phyloP scores from a whole-genome alignment of 2,329 filamentous ascomycete genomes.

The Penicillium sp. region DNA sequence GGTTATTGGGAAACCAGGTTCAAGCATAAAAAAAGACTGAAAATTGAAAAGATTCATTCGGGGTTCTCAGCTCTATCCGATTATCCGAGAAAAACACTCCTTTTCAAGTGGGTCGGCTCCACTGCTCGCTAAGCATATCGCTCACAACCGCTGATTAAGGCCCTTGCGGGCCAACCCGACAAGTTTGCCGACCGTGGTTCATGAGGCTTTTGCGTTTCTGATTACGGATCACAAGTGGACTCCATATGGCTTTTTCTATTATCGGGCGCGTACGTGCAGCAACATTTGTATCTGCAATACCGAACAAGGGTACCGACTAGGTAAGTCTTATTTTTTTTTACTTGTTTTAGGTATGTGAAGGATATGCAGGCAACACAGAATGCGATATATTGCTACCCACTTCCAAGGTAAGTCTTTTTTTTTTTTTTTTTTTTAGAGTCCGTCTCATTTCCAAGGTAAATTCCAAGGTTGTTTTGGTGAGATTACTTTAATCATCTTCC shows the following conservation, averaged over 20 bases:
- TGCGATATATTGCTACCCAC: background rate
- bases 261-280: background rate
- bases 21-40: background rate
- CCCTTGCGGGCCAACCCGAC: constrained; percentile 25
- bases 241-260: background rate
- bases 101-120: constrained; percentile 20
- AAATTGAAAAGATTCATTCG: background rate
- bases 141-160: constrained; percentile 5
- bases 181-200: constrained; percentile 20
- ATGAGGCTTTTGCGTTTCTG: constrained; percentile 4
- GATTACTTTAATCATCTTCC: constrained; percentile 11
- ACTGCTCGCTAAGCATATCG: constrained; percentile 26
- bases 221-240: background rate
- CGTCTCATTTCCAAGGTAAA: no score
- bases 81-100: constrained; percentile 18
- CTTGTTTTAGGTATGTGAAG: background rate
- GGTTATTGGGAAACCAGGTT: background rate
- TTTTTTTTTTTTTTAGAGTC: no score
- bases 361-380: background rate
- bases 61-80: constrained; percentile 13
- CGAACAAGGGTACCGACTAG: background rate
- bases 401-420: no score
- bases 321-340: background rate
- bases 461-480: no score
- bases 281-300: background rate